Evolutionary conservation across 2,329 filamentous ascomycete species (phyloP), one percentile per base, ranked within the genome.

Genomic region (Fusarium buharicum): DNA sequence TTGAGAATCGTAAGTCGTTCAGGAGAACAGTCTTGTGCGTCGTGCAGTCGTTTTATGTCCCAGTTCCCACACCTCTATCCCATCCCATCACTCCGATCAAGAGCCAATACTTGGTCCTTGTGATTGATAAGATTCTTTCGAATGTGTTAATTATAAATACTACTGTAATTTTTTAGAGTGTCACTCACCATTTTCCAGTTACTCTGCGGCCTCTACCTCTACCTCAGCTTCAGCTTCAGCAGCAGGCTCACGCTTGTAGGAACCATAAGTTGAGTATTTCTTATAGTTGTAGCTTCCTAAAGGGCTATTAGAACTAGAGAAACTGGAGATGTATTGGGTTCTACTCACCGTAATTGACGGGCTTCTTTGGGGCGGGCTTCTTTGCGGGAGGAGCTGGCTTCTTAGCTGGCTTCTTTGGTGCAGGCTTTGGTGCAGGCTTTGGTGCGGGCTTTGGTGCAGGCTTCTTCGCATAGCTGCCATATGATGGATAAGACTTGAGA

Each of bases 1-100:
- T 49, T 62, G 53, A 65, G 58, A 55, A 40, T 51, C 57, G 57
- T 52, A 36, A 55, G 34, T 66, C 39, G 58, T 63, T 65, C 58
- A 49, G 31, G 41, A 44, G 62, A 63, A 66, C 62, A 31, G 39
- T 50, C n/a, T 17, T 47, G 30, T 46, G 61, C 39, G 43, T 64
- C 16, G 39, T 37, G 39, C 50, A 16, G 38, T 39, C 9, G 8
- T 56, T 22, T 63, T 47, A 16, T 45, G 24, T 49, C 37, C 20
- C 20, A 31, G 22, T 50, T 39, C 17, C 31, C 31, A 30, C 2
- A 11, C 13, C 18, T 9, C 12, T 28, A 28, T 5, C 8, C 22
- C 22, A 5, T 24, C 22, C 6, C 22, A 24, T 24, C 22, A 24
- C 22, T 8, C 22, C 6, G 8, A 8, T 24, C 22, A 7, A 24